Base-by-base conservation (phyloP, 768 basidiomycete genomes). In the Gelatoporia subvermispora region DNA sequence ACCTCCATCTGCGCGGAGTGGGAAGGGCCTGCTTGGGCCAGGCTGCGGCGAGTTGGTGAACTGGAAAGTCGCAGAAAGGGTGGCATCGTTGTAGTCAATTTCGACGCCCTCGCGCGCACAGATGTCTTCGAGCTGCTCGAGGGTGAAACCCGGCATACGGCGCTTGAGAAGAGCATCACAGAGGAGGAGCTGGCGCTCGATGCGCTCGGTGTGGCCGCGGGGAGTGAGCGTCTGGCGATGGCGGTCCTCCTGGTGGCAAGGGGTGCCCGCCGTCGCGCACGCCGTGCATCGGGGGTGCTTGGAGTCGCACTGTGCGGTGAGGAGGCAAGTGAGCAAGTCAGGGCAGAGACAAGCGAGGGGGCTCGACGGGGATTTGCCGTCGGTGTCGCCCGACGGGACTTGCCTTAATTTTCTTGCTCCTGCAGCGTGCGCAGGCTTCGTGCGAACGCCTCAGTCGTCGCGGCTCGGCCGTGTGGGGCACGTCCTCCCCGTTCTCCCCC, bases 361-460 rank as follows among this genome's bases (percentile, higher is more conserved):
- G 68, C 65, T 66, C 67, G 69, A 82, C 56, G 61, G 65, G 84
- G 79, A 84, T 78, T 85, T 87, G 85, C 85, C 84, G 84, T 81
- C 84, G 85, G 84, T 77, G 69, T 70, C 68, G 70, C 70, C 72
- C 75, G 74, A 72, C 67, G 67, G 67, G 65, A 67, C 66, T 68
- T 68, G 67, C 67, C 88, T 93, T 93, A 72, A 93, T 93, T 85
- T 93, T 93, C 82, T 93, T 92, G 74, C 84, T 85, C 79, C 90
- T 87, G 77, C 90, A 93, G 66, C 90, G 79, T 55, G 90, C 85
- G 74, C 90, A 93, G 54, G 90, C 89, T 71, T 93, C 90, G 71
- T 93, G 90, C 60, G 89, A 90, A 63, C 90, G 82, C 59, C 90
- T 76, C 60, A 93, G 77, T 47, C 89, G 79, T 60, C 90, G 78